Base-by-base conservation (phyloP, 805 yeast genomes). In the Kuraishia cidri region DNA sequence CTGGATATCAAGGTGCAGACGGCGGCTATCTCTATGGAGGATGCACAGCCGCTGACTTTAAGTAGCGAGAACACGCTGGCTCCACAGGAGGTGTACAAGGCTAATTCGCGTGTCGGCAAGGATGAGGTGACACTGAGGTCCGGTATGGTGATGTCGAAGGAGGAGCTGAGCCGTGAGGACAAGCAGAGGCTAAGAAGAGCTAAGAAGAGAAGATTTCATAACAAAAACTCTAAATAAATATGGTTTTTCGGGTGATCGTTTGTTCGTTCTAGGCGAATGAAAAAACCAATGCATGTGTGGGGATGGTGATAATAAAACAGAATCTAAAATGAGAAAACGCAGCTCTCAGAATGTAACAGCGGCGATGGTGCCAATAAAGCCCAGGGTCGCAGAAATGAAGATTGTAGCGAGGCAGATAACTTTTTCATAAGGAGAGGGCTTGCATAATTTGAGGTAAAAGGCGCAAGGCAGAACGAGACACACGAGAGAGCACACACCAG, bases 31-130 rank as follows among this genome's bases (percentile, higher is more conserved):
- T 50, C 79, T 2, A 84, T 90, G 95, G 98, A 90, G 59, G 97
- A 92, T 50, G 92, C 96, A 2, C 97, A 87, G 60, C 98, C 98
- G 31, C 66, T 85, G 37, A 78, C 87, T 24, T 66, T 83, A 60
- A 74, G 92, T 2, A 62, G 72, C 22, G 84, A 79, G 15, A 63
- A 79, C 10, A 72, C 82, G 31, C 66, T 92, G 46, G 98, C 98
- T 2, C 98, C 98, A 25, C 98, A 90, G 61, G 98, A 90, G 58
- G 67, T 92, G 6, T 92, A 79, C 58, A 73, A 66, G 50, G 53
- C 64, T 6, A 54, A 62, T 57, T 40, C 69, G 42, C 48, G 55
- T 29, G 49, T 53, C 4, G 56, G 65, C 10, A 62, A 61, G 30
- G 20, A 72, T 46, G 88, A 83, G 52, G 80, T 85, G 13, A 63